Percentiles rank a stretch among this genome's conserved stretches.
phyloP scores from a whole-genome alignment of 306 rosid species.

The Ormosia emarginata region DNA sequence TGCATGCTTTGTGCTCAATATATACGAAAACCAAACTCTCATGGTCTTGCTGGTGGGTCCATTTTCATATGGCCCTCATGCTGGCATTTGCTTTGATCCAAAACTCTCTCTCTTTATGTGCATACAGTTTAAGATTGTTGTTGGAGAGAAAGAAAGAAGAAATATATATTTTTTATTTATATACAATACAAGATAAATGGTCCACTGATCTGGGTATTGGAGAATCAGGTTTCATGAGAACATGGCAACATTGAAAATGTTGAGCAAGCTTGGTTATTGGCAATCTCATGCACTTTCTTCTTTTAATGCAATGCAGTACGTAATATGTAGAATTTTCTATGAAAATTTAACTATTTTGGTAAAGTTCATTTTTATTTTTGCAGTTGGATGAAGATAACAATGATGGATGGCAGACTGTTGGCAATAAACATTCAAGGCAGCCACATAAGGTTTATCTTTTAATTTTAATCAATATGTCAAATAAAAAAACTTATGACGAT shows the following conservation, averaged over 20 bases:
- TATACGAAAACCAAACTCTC: background rate
- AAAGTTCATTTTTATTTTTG: conserved; percentile 4
- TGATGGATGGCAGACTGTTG: conserved; percentile 86
- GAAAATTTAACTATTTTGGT: background rate
- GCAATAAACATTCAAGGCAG: conserved; percentile 53
- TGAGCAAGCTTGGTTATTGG: conserved; percentile 13
- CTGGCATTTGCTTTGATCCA: background rate
- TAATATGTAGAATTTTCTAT: background rate
- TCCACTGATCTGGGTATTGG: background rate
- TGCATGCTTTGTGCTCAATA: background rate
- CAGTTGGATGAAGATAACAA: conserved; percentile 48
- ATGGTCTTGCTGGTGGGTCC: background rate
- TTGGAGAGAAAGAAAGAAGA: background rate
- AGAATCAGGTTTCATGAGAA: background rate
- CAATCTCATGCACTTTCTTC: conserved; percentile 25
- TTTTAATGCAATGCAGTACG: background rate
- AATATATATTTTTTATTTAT: background rate
- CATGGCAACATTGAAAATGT: conserved; percentile 23
- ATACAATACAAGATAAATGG: background rate
- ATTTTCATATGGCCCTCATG: background rate
- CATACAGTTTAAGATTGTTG: background rate
- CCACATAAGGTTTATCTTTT: conserved; percentile 65
- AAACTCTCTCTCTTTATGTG: background rate
- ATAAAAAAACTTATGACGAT: background rate
- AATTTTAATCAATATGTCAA: conserved; percentile 6